Evolutionary conservation across 176 grass and related monocot genomes (phyloP), one percentile per base, ranked within the genome.

Genomic region (Cenchrus fungigraminus): DNA sequence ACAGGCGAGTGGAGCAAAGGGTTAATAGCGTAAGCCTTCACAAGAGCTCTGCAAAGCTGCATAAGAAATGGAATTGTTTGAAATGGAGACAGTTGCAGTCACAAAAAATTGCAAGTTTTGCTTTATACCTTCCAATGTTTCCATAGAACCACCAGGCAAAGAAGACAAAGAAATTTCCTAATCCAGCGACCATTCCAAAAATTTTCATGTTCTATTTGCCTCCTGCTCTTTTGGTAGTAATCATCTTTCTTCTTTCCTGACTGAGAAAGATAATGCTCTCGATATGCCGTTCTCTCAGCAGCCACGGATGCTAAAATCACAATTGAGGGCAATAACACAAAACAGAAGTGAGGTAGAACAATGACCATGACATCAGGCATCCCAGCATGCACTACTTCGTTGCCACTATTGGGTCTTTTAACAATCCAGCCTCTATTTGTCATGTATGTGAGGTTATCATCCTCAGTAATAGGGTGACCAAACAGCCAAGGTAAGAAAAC

Each of bases 211-310:
- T 83, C 76, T 74, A 66, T 49, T 1, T 88, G 73, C 49, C 65
- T 88, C 84, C 85, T 83, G 45, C 89, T 90, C 84, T 94, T 87
- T 92, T 88, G 73, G 83, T 71, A 84, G 75, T 66, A 46, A 82
- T 95, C 91, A 82, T 98, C 96, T 89, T 94, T 89, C 69, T 98
- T 98, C 52, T 98, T 98, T 54, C 96, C 96, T 61, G 96, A 94
- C 11, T 75, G 88, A 83, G 88, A 94, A 68, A 98, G 86, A 79
- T 78, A 95, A 79, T 93, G 84, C 50, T 86, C 89, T 58, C 89
- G 88, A 81, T 89, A 92, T 69, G 88, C 60, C 8, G 71, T 85
- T 79, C 83, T 85, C 81, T 98, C 96, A 68, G 87, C 93, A 86
- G 91, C 87, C 91, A 95, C 90, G 31, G 86, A 84, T 79, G 91